phyloP scores from a whole-genome alignment of 257 asterid species.

The Lycium ferocissimum region DNA sequence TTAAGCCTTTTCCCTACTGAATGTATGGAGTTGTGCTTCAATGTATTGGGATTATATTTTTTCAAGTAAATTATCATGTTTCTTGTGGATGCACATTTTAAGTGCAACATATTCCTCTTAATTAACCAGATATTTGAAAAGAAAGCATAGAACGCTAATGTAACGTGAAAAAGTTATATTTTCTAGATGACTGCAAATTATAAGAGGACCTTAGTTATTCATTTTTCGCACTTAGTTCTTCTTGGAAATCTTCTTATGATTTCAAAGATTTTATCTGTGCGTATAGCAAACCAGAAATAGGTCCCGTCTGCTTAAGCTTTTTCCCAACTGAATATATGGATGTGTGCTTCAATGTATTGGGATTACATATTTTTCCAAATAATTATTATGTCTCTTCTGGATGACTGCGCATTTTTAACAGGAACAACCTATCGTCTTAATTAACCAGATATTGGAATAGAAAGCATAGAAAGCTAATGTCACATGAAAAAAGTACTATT shows the following conservation, averaged over 20 bases:
- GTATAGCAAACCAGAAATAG: neutral
- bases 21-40: constrained; percentile 24
- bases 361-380: neutral
- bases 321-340: constrained; percentile 5
- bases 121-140: neutral
- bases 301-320: constrained; percentile 24
- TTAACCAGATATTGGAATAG: neutral
- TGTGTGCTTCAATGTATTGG: constrained; percentile 6
- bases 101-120: neutral
- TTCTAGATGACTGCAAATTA: neutral
- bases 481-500: neutral
- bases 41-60: neutral
- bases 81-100: neutral
- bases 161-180: neutral
- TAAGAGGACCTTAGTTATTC: neutral
- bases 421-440: neutral
- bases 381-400: neutral
- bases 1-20: constrained; percentile 15
- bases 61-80: neutral
- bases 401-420: neutral
- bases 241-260: constrained; percentile 9
- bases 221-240: constrained; percentile 20
- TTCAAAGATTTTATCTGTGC: constrained; percentile 26
- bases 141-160: neutral
- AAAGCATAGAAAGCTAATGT: neutral